Evolutionary conservation across 2,329 filamentous ascomycete species (phyloP).

Genomic region (Hypoxylon sp.): DNA sequence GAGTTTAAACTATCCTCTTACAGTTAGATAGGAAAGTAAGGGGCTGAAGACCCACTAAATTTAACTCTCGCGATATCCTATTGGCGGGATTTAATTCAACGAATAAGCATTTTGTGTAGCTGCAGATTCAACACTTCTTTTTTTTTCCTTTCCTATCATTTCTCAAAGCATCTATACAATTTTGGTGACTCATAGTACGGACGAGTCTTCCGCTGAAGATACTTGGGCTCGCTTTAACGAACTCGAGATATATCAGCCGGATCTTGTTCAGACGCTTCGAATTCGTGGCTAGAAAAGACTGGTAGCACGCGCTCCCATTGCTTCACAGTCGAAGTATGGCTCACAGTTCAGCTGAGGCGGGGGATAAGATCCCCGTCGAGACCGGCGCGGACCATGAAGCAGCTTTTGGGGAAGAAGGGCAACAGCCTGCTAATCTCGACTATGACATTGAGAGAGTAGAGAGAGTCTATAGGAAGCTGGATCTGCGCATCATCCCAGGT

Average conservation of each 20-base stretch:
- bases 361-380: constrained; percentile 53
- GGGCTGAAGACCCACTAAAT: constrained; percentile 22
- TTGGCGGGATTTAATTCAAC: constrained; percentile 33
- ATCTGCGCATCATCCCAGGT: constrained; percentile 73
- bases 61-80: constrained; percentile 11
- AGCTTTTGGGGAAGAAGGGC: constrained; percentile 35
- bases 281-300: constrained; percentile 59
- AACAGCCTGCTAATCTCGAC: constrained; percentile 42
- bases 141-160: constrained; percentile 14
- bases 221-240: not conserved
- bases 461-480: constrained; percentile 71
- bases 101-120: constrained; percentile 23
- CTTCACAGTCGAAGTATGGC: constrained; percentile 66
- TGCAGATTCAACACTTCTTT: constrained; percentile 16
- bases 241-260: not conserved
- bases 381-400: constrained; percentile 41
- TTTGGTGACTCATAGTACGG: not conserved
- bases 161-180: constrained; percentile 15
- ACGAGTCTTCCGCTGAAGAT: not conserved
- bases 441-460: constrained; percentile 69
- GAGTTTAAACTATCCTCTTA: constrained; percentile 42
- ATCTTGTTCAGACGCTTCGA: constrained; percentile 5
- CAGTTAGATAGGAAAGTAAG: constrained; percentile 24
- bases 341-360: constrained; percentile 53
- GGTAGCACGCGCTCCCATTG: constrained; percentile 68